Base-by-base conservation (phyloP, 192 early-diverging fungal genomes). In the Backusella parvicylindrica region DNA sequence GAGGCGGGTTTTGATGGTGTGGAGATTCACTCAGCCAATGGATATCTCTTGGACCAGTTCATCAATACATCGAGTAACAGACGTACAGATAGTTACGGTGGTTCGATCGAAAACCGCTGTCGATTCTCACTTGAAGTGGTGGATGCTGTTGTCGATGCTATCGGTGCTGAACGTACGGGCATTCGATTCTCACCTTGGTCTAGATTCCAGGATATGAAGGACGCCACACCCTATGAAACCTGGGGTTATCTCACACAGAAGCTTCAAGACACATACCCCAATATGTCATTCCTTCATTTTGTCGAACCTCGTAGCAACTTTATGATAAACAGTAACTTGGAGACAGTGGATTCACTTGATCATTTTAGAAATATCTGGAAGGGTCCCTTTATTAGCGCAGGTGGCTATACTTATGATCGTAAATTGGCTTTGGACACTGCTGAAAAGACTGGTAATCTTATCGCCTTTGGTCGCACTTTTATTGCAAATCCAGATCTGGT, bases 11-110 rank as follows among this genome's bases (percentile, higher is more conserved):
- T 95, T 75, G 93, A 97, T 67, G 91, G 90, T 18, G 80, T 98
- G n/a, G 97, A 99, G 80, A 84, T 99, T 28, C 96, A 98, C 60
- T 89, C 81, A 49, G 96, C 97, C 0, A 93, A 99, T 80, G 97
- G 97, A 7, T 99, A 97, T 80, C 83, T 99, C 40, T 74, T 94
- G 68, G 84, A 93, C 81, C 85, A 92, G 78, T 96, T 98, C 75
- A 75, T 96, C 28, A 91, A 89, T n/a, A 89, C 92, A 5, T 66
- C 93, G 15, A 85, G 90, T 68, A 98, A 99, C 83, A 73, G 89
- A 31, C 91, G 97, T 73, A 96, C 93, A 0, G 79, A 81, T 36
- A 26, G 38, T 2, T 81, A 81, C 40, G 75, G 75, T 49, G 79
- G 79, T 6, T 70, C 66, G 1, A 75, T 72, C 41, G 73, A 75